These are phyloP conservation scores for Combretum micranthum DNA, from an alignment of 345 rosid genomes.

Conservation along the genomic window DNA sequence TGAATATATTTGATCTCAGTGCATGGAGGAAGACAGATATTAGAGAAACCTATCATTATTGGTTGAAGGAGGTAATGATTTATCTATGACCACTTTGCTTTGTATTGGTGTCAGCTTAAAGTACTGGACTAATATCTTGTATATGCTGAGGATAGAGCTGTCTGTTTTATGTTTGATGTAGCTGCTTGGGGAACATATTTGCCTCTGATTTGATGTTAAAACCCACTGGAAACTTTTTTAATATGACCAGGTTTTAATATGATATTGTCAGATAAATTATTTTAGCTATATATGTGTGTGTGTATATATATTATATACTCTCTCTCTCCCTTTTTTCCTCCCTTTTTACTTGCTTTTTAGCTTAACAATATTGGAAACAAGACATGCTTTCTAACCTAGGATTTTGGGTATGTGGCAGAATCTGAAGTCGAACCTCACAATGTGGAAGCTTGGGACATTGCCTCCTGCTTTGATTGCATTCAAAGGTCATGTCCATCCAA, in stretches of 20 bases:
- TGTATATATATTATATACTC: no score
- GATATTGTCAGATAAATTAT: no score
- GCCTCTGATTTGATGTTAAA: no score
- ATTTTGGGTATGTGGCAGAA: constrained; percentile 44
- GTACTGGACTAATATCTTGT: neutral
- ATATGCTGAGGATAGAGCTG: neutral
- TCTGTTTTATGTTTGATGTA: no score
- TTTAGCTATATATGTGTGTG: no score
- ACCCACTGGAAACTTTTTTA: no score
- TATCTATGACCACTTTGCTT: no score
- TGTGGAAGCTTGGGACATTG: constrained; percentile 98
- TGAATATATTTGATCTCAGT: constrained; percentile 89
- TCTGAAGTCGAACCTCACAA: constrained; percentile 77
- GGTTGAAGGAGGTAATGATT: constrained; percentile 80
- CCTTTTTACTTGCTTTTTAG: neutral
- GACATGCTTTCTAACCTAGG: constrained; percentile 8
- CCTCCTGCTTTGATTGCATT: constrained; percentile 99
- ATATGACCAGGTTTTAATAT: neutral
- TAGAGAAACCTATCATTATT: constrained; percentile 86
- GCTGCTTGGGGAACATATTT: no score
- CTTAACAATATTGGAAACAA: constrained; percentile 2
- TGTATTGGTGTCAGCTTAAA: neutral
- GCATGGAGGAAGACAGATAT: constrained; percentile 87
- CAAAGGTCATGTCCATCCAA: constrained; percentile 76
- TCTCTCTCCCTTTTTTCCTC: no score